Percentiles rank a stretch among this genome's conserved stretches.
These are phyloP conservation scores for Musa balbisiana DNA, from an alignment of 202 grass and related monocot species.

Conservation along the genomic window DNA sequence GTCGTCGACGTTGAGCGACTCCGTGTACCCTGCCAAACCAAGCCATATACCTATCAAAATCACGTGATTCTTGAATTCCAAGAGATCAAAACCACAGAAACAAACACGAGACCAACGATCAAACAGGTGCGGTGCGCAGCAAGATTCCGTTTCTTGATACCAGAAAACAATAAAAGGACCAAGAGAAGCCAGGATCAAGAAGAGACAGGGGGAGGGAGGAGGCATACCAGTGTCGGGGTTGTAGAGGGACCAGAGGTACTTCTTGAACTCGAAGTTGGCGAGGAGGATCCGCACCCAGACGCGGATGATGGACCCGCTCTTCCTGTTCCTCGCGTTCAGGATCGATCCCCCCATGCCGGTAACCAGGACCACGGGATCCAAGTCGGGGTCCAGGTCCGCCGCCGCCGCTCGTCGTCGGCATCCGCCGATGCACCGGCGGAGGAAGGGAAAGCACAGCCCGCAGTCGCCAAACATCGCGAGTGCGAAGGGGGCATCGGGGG, in stretches of 20 bases:
- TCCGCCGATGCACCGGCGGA: slow-evolving; percentile 18
- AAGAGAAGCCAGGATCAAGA: neutral
- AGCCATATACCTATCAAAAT: neutral
- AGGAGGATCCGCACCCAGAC: slow-evolving; percentile 84
- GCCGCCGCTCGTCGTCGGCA: neutral
- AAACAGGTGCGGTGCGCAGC: neutral
- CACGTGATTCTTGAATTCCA: neutral
- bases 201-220: neutral
- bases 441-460: slow-evolving; percentile 42
- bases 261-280: slow-evolving; percentile 82
- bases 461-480: slow-evolving; percentile 29
- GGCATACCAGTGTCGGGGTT: slow-evolving; percentile 55
- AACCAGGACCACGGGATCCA: slow-evolving; percentile 78
- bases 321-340: slow-evolving; percentile 67
- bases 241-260: slow-evolving; percentile 87
- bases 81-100: neutral
- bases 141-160: neutral
- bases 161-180: neutral
- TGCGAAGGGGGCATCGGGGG: neutral
- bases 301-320: slow-evolving; percentile 38
- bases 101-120: neutral
- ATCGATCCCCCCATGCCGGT: slow-evolving; percentile 88
- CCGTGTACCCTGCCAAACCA: slow-evolving; percentile 51
- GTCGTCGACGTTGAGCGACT: slow-evolving; percentile 61
- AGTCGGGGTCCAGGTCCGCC: slow-evolving; percentile 2